Base-by-base conservation (phyloP, 805 yeast species). In the Kuraishia capsulata region DNA sequence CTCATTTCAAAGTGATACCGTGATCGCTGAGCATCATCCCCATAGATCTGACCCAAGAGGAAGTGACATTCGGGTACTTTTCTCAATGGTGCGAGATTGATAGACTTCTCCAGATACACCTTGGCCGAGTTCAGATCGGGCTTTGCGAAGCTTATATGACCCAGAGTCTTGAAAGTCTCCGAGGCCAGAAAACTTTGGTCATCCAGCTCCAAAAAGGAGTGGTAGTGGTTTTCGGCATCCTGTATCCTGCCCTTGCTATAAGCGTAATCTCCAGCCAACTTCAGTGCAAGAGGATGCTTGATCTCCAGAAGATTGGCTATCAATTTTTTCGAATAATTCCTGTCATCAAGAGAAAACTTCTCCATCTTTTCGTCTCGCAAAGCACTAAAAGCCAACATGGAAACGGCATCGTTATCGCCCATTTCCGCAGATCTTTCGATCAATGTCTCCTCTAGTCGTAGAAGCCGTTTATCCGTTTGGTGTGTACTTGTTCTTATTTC, bases 381-480 rank as follows among this genome's bases (percentile, higher is more conserved):
- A 2, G 84, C 76, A 36, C 79, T 77, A 46, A 79, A 86, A 3
- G 90, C 76, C 17, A 89, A 55, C 10, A 84, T 62, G 1, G 90
- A 66, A 18, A 88, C 73, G 0, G 96, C 96, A 56, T 87, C 86
- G 44, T 77, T 73, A 49, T 82, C 76, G 1, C 96, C 96, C 50
- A 76, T 50, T 49, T 84, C 94, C 0, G 95, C 95, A 11, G 95
- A 86, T 37, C 70, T 71, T 42, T 87, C 94, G n/a, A 88, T 70
- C 17, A 89, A 56, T 44, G 75, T 78, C 44, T 78, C 74, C 52
- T 88, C 96, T 26, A 86, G 60, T 11, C 62, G 72, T 4, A 81
- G 61, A 17, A 81, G 59, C 43, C 76, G 62, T 37, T 53, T 69
- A 47, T 81, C 78, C 2, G 73, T 64, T 0, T 80, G 64, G 42